phyloP scores from a whole-genome alignment of 768 basidiomycete genomes.

The Lyophyllum decastes region DNA sequence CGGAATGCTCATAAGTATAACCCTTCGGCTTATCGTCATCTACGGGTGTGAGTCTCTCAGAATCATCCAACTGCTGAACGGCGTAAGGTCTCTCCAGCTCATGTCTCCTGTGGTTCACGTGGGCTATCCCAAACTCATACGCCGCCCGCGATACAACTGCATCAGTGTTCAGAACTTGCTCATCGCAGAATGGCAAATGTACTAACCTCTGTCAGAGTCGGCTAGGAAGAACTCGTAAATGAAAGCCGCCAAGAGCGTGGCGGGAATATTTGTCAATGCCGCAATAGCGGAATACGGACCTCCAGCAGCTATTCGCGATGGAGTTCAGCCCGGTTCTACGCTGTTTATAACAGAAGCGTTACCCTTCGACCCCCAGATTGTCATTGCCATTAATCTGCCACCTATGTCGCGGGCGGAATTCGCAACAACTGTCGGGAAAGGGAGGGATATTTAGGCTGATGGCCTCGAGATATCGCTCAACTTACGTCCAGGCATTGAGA shows the following conservation, averaged over 20 bases:
- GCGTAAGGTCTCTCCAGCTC: neutral
- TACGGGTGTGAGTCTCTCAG: slow-evolving; percentile 5
- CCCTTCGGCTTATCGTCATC: slow-evolving; percentile 4
- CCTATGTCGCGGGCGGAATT: slow-evolving; percentile 74
- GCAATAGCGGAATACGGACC: slow-evolving; percentile 61
- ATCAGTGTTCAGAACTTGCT: neutral
- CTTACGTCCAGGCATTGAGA: slow-evolving; percentile 49
- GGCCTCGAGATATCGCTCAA: neutral
- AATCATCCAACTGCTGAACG: neutral
- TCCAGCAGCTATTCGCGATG: slow-evolving; percentile 43
- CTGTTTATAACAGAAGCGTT: neutral
- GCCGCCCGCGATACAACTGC: slow-evolving; percentile 16
- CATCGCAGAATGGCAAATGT: neutral
- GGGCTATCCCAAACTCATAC: slow-evolving; percentile 11
- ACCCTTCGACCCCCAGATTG: slow-evolving; percentile 58
- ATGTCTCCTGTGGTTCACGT: slow-evolving; percentile 16
- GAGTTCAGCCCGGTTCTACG: neutral
- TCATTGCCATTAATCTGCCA: slow-evolving; percentile 58
- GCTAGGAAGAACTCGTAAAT: slow-evolving; percentile 59
- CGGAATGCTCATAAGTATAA: slow-evolving; percentile 8
- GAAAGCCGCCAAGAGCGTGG: slow-evolving; percentile 53
- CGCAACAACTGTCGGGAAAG: slow-evolving; percentile 44
- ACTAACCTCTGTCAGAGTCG: slow-evolving; percentile 61
- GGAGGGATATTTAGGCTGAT: neutral
- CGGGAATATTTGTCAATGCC: slow-evolving; percentile 67